Base-by-base conservation (phyloP, 805 yeast species). In the Wickerhamomyces subpelliculosus region DNA sequence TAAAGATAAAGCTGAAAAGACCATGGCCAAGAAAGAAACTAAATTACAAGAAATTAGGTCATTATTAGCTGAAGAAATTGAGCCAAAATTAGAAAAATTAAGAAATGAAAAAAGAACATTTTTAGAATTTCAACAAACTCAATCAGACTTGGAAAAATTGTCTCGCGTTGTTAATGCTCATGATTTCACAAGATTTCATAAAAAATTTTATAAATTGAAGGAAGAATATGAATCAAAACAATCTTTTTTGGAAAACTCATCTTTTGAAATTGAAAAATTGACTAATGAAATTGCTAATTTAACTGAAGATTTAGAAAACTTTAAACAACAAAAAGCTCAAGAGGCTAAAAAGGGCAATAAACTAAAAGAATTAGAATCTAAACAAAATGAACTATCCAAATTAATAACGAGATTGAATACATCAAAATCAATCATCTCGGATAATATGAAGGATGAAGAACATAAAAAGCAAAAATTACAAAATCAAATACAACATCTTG, bases 1-100 rank as follows among this genome's bases (percentile, higher is more conserved):
- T 46, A 80, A 90, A 51, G 95, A 84, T 42, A 85, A 84, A 56
- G 96, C 97, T 0, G 83, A 86, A 51, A 80, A 84, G 54, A 86
- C 96, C 2, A 87, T 93, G 87, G 73, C 80, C 1, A 89, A 88
- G 61, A 90, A 90, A 53, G 96, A 93, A 49, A 73, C 83, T 13
- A 89, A 89, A 52, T 69, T 93, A 36, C 74, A 70, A 26, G 95
- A 86, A 54, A 89, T 88, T 38, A 72, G 84, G 47, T 70, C 73
- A 23, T 61, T 89, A 32, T 65, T 90, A 39, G 65, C 67, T 14
- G 96, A 89, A 54, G 97, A 93, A 57, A 90, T 93, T 43, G 95
- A 85, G 54, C 98, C 98, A 4, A 87, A 88, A 55, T 67, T 93
- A 36, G 89, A 83, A 40, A 80, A 81, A 51, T 65, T 89, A 35